Conservation (phyloP, 139 green algal species). For the Closterium sp. region DNA sequence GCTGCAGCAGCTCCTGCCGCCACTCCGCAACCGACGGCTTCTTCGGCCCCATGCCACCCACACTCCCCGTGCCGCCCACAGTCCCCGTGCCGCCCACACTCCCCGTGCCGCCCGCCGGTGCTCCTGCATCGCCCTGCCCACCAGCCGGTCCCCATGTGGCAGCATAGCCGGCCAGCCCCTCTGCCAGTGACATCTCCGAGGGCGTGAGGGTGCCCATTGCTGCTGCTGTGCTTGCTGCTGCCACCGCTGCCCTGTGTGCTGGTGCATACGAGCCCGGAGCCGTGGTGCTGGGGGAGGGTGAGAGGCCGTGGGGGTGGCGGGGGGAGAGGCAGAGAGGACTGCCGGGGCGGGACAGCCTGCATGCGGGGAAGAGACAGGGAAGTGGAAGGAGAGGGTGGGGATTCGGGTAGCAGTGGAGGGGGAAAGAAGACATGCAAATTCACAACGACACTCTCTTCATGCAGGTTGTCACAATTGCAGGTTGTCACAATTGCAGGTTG, state of each 20-base stretch:
- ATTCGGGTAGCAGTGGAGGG: neutral
- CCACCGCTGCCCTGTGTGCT: neutral
- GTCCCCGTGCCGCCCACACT: too few relatives aligned
- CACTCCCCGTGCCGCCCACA: neutral
- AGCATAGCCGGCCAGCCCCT: neutral
- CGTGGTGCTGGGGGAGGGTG: neutral
- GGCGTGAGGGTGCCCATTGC: neutral
- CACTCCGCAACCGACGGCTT: neutral
- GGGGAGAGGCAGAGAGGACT: neutral
- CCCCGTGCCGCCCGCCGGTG: neutral
- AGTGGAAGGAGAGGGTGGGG: neutral
- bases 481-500: too few relatives aligned
- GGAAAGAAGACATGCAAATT: too few relatives aligned
- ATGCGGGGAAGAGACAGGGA: neutral
- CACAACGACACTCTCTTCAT: too few relatives aligned
- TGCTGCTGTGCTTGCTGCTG: neutral
- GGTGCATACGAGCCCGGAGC: neutral
- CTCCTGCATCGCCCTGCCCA: neutral
- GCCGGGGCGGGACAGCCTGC: neutral
- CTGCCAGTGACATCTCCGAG: neutral
- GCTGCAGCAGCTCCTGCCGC: conserved; percentile 1
- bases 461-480: too few relatives aligned
- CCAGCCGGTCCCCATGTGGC: neutral
- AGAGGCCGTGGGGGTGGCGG: neutral
- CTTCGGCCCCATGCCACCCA: neutral